phyloP scores from a whole-genome alignment of 495 filamentous ascomycete genomes.

The Endocarpon pusillum region DNA sequence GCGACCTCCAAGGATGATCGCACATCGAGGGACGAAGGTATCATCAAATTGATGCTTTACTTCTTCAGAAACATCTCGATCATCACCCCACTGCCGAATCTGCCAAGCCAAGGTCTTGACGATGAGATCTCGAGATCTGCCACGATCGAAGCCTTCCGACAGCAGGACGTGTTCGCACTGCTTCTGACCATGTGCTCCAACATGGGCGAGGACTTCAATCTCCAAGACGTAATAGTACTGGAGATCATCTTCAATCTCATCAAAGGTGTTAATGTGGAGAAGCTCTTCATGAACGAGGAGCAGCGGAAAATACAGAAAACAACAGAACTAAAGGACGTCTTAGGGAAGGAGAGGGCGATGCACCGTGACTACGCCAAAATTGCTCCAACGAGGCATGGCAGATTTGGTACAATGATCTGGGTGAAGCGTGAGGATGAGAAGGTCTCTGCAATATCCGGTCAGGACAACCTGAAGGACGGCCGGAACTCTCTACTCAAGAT shows the following conservation, averaged over 20 bases:
- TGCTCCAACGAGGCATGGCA: slow-evolving; percentile 75
- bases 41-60: slow-evolving; percentile 82
- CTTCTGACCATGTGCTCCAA: slow-evolving; percentile 76
- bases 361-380: slow-evolving; percentile 58
- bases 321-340: slow-evolving; percentile 54
- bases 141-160: slow-evolving; percentile 71
- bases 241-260: slow-evolving; percentile 84
- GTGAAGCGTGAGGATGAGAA: slow-evolving; percentile 71
- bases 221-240: slow-evolving; percentile 69
- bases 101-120: slow-evolving; percentile 55
- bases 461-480: slow-evolving; percentile 60
- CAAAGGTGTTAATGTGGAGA: slow-evolving; percentile 73
- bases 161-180: slow-evolving; percentile 76
- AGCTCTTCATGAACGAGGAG: slow-evolving; percentile 69
- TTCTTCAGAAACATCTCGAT: slow-evolving; percentile 75
- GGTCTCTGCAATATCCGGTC: slow-evolving; percentile 73
- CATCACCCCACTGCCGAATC: slow-evolving; percentile 49
- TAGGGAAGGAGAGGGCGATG: slow-evolving; percentile 68
- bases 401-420: slow-evolving; percentile 97
- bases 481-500: slow-evolving; percentile 64
- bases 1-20: slow-evolving; percentile 60
- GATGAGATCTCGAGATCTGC: slow-evolving; percentile 76
- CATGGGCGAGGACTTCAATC: slow-evolving; percentile 80
- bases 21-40: slow-evolving; percentile 66
- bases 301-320: slow-evolving; percentile 46